Evolutionary conservation across 2,329 filamentous ascomycete genomes (phyloP).

Genomic region (Aspergillus sp.): DNA sequence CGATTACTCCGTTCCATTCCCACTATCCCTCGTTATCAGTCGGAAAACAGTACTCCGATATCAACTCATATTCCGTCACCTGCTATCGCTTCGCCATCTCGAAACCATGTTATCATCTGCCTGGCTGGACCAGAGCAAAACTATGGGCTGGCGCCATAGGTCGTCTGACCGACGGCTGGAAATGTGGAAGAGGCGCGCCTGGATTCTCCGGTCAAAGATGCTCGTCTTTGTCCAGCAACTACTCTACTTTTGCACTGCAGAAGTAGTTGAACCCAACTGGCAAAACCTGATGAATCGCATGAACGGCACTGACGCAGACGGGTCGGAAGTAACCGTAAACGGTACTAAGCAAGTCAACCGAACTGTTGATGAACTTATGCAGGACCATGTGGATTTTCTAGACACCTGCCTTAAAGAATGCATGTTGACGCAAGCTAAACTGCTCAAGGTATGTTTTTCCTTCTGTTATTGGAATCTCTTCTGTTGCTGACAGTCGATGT

Average conservation of each 20-base stretch:
- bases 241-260: conserved; percentile 92
- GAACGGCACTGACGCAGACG: conserved; percentile 54
- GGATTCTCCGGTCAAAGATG: conserved; percentile 91
- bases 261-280: conserved; percentile 99
- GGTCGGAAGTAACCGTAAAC: conserved; percentile 37
- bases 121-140: conserved; percentile 87
- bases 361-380: conserved; percentile 97
- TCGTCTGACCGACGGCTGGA: conserved; percentile 73
- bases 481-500: background rate
- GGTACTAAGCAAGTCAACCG: conserved; percentile 57
- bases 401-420: conserved; percentile 98
- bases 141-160: conserved; percentile 77
- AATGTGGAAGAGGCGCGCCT: conserved; percentile 88
- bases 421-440: conserved; percentile 96
- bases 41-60: conserved; percentile 97
- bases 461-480: background rate
- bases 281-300: conserved; percentile 86
- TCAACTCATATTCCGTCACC: conserved; percentile 91
- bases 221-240: conserved; percentile 95
- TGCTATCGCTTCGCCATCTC: conserved; percentile 83
- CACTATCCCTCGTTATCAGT: conserved; percentile 90
- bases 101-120: conserved; percentile 82
- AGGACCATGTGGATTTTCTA: conserved; percentile 96
- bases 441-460: conserved; percentile 67
- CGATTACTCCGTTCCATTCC: conserved; percentile 92